phyloP scores from a whole-genome alignment of 139 green algal genomes.

The Zygnema circumcarinatum region DNA sequence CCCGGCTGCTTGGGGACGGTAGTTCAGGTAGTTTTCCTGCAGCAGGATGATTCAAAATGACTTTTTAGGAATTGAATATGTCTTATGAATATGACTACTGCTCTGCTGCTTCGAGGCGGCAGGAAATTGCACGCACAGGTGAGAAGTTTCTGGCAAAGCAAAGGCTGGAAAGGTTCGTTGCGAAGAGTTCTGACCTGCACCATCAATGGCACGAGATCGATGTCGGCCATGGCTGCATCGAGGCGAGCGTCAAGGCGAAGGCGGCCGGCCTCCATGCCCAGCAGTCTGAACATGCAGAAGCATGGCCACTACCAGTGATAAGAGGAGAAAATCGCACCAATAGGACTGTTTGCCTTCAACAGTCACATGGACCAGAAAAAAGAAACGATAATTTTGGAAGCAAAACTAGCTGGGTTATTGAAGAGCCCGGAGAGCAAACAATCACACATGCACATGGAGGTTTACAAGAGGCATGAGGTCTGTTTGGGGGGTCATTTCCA shows the following conservation, averaged over 20 bases:
- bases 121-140: neutral
- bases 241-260: conserved; percentile 68
- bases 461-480: too few relatives aligned
- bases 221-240: conserved; percentile 89
- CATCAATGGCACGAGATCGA: conserved; percentile 90
- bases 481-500: too few relatives aligned
- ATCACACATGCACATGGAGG: too few relatives aligned
- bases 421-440: too few relatives aligned
- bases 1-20: conserved; percentile 67
- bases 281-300: conserved; percentile 61
- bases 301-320: neutral
- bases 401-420: neutral
- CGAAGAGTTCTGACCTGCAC: conserved; percentile 65
- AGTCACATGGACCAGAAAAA: neutral
- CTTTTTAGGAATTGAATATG: neutral
- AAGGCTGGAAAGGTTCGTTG: too few relatives aligned
- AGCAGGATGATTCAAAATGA: too few relatives aligned
- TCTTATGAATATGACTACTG: neutral
- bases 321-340: too few relatives aligned
- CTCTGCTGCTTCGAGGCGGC: neutral
- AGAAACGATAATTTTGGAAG: conserved; percentile 2
- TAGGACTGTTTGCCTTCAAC: too few relatives aligned
- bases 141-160: too few relatives aligned
- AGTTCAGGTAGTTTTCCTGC: conserved; percentile 98
- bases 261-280: conserved; percentile 61